Base-by-base conservation (phyloP, 345 rosid species). In the Citrus hindsii region DNA sequence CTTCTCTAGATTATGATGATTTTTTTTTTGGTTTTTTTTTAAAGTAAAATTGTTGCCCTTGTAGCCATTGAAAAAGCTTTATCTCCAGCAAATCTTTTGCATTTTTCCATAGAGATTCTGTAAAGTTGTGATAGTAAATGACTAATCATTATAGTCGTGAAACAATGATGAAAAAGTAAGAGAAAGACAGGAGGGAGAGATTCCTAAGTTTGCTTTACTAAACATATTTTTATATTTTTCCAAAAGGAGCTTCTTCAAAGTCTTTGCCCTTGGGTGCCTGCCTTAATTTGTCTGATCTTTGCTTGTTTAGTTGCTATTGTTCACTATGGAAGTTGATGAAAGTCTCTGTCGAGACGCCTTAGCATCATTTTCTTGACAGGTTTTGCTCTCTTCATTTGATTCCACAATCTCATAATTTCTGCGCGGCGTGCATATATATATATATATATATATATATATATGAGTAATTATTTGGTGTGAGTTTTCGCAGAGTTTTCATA, bases 41-140 rank as follows among this genome's bases (percentile, higher is more conserved):
- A 35, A 37, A 55, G 28, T 19, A 42, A 80, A 69, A 21, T n/a
- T 7, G 63, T 69, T 13, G 69, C 28, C 22, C 37, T 72, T 38
- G 64, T 37, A 32, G 64, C 22, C 27, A 27, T 77, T 73, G 79
- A 74, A 73, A n/a, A 21, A 59, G 51, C 51, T 46, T 46, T 46
- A 12, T 73, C 48, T 58, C 67, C 33, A 55, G 30, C 80, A 80
- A 32, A 82, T 82, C 83, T 81, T 81, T 68, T 59, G 77, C 65
- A 76, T 74, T 76, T 75, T 80, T 13, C 84, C 81, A 72, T 51
- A 33, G 80, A 83, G 88, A 83, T 85, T 83, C 82, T 84, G 51
- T 19, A 27, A 82, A 72, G 82, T 77, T 75, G 87, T 42, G 84
- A 42, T 77, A 77, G 83, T 79, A 77, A 85, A 85, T 51, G 37